Evolutionary conservation across 371 early-diverging fungal genomes (phyloP).

Genomic region (Mortierella sp.): DNA sequence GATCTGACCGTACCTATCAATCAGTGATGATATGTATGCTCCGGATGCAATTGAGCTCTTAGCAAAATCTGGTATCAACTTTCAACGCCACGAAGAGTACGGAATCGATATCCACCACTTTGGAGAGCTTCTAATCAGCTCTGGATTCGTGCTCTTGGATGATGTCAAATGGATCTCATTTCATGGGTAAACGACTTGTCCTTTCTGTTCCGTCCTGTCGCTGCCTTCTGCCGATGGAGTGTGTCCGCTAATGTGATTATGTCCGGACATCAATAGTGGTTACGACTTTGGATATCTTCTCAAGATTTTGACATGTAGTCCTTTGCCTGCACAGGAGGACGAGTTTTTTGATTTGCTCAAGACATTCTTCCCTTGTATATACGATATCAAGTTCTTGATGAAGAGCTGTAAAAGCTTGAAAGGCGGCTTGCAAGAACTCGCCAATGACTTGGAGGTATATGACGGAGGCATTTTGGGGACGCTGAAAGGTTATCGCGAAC

Average conservation of each 20-base stretch:
- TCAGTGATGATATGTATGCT: conserved; percentile 97
- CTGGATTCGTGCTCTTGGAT: conserved; percentile 94
- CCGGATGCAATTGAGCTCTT: conserved; percentile 99
- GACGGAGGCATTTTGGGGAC: too few relatives aligned
- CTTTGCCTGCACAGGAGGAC: conserved; percentile 92
- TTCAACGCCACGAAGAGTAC: conserved; percentile 94
- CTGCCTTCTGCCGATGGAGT: too few relatives aligned
- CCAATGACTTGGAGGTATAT: conserved; percentile 84
- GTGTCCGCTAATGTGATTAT: conserved; percentile 4
- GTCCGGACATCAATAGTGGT: conserved; percentile 66
- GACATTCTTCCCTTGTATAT: conserved; percentile 97
- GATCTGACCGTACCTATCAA: neutral
- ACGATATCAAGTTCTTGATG: conserved; percentile 99
- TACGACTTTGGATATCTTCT: conserved; percentile 99
- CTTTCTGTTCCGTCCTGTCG: too few relatives aligned
- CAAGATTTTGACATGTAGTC: conserved; percentile 93
- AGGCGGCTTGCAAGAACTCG: conserved; percentile 99
- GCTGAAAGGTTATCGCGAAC: too few relatives aligned
- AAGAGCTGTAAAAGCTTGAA: conserved; percentile 95
- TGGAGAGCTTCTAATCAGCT: conserved; percentile 97
- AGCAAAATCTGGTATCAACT: conserved; percentile 98
- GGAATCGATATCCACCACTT: conserved; percentile 99
- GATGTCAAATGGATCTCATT: conserved; percentile 99
- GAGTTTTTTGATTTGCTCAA: conserved; percentile 96
- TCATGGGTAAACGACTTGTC: conserved; percentile 80